phyloP scores from a whole-genome alignment of 331 rosid species.

The Dryas integrifolia region DNA sequence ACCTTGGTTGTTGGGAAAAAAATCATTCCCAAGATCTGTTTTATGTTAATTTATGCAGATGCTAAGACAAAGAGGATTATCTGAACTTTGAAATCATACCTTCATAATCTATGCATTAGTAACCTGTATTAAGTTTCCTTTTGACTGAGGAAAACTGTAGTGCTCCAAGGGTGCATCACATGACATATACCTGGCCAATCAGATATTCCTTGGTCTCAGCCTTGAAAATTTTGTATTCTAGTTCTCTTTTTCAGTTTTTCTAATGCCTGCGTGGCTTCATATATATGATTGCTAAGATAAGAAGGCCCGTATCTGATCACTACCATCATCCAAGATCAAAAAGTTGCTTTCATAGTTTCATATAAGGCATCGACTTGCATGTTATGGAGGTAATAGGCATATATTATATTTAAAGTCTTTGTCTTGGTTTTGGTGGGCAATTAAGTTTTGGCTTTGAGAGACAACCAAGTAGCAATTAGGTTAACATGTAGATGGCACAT shows the following conservation, averaged over 20 bases:
- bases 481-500: background rate
- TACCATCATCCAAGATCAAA: background rate
- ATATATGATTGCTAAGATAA: no score
- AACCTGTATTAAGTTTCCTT: no score
- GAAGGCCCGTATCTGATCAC: no score
- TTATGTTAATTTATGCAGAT: background rate
- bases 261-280: no score
- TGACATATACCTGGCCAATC: no score
- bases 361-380: background rate
- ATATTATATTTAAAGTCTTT: background rate
- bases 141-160: no score
- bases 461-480: background rate
- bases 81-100: slow-evolving; percentile 7
- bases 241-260: no score
- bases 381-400: background rate
- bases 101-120: background rate
- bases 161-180: no score
- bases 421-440: slow-evolving; percentile 5
- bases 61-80: background rate
- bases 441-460: background rate
- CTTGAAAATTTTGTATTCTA: no score
- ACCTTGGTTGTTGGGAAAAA: background rate
- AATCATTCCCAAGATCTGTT: slow-evolving; percentile 1
- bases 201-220: no score
- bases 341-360: slow-evolving; percentile 1